phyloP scores from a whole-genome alignment of 1,139 yeast species.

The Pichia sp. region DNA sequence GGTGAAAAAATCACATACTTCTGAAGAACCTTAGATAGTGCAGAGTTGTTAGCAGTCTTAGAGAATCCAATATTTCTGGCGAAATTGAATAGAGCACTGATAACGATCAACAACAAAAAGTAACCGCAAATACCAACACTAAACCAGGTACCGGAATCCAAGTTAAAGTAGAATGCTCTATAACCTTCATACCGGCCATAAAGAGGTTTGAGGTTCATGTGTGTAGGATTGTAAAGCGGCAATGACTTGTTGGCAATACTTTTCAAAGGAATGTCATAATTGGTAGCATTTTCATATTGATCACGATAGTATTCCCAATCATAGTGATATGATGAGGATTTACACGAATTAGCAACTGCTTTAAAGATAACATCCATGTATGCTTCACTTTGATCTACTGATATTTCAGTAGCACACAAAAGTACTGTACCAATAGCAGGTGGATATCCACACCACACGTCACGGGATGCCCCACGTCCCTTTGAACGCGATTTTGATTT shows the following conservation, averaged over 20 bases:
- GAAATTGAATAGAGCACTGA: constrained; percentile 24
- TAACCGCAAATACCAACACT: constrained; percentile 36
- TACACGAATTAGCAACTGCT: no score
- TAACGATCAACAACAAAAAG: constrained; percentile 28
- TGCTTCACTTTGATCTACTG: constrained; percentile 10
- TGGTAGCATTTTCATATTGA: constrained; percentile 24
- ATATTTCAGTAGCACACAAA: constrained; percentile 19
- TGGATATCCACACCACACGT: constrained; percentile 18
- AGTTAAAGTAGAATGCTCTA: constrained; percentile 14
- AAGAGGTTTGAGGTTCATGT: constrained; percentile 10
- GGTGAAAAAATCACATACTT: constrained; percentile 20
- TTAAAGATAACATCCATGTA: no score
- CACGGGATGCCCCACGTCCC: constrained; percentile 11
- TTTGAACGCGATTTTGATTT: constrained; percentile 3
- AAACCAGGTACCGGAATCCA: constrained; percentile 20
- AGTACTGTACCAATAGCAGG: constrained; percentile 24
- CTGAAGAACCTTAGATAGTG: constrained; percentile 15
- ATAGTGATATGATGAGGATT: constrained; percentile 12
- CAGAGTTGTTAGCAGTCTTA: constrained; percentile 11
- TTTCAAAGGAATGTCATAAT: constrained; percentile 6
- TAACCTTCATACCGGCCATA: constrained; percentile 10
- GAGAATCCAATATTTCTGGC: constrained; percentile 11
- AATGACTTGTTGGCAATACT: constrained; percentile 11
- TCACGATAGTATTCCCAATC: constrained; percentile 16
- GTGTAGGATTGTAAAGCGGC: constrained; percentile 15